Evolutionary conservation across 148 eudicot species (phyloP), one percentile per base, ranked within the genome.

Genomic region (Chenopodium album): DNA sequence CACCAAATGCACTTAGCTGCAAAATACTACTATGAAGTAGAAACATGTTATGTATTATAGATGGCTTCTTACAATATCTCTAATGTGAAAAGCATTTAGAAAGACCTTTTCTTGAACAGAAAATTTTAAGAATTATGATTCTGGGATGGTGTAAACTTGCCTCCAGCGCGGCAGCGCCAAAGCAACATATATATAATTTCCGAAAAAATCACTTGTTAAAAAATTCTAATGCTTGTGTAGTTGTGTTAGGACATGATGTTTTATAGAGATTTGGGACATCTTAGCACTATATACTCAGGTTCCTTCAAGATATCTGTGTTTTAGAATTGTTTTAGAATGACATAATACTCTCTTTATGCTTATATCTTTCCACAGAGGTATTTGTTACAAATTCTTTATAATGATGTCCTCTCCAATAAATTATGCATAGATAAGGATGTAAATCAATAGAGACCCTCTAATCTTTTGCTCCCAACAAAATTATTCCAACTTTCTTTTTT

Each of bases 271-370:
- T 20, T 68, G n/a, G 44, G 47, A 17, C 50, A 28, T 26, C 62
- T 73, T 78, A 13, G 32, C 72, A 78, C 80, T 7, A 66, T 28
- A 31, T 31, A 68, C 75, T 41, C 8, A 14, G 26, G 75, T 71
- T 71, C 52, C 48, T 71, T 7, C 23, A 9, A 37, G 75, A 50
- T 29, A 78, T 2, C 41, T 13, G 29, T 13, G 29, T 69, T 13
- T 4, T 48, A 50, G 32, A 12, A 23, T 46, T 13, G 29, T 69
- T 13, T 4, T 48, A 50, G 32, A 12, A 23, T 46, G 80, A 66
- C 4, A 60, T 22, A 4, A 3, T 9, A 41, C 22, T 67, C 22
- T 23, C 20, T n/a, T 77, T 77, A 41, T 62, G 10, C 47, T 47
- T 77, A 8, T 28, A 17, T 63, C 70, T 19, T 76, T 17, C 59